These are phyloP conservation scores for Diplogelasinospora grovesii DNA, from an alignment of 495 filamentous ascomycete species.

Conservation along the genomic window DNA sequence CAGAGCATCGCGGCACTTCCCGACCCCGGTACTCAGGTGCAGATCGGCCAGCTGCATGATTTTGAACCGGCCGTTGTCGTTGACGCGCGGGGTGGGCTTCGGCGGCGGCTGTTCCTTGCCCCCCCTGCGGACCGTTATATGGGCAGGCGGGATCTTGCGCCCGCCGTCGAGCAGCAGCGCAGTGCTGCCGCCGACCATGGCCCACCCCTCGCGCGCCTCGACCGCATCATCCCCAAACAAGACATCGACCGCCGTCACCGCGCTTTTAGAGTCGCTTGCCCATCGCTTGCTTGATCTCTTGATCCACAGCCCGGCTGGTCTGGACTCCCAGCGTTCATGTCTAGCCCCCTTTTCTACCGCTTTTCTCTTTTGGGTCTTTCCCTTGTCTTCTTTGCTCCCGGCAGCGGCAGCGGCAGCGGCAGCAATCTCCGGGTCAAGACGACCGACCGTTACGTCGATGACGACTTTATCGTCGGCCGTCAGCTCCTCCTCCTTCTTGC, in stretches of 20 bases:
- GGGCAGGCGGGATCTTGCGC: slow-evolving; percentile 56
- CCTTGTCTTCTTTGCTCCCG: slow-evolving; percentile 38
- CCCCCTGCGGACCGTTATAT: slow-evolving; percentile 72
- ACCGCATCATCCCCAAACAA: slow-evolving; percentile 91
- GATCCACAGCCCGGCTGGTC: slow-evolving; percentile 79
- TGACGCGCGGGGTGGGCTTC: slow-evolving; percentile 66
- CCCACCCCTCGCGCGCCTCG: slow-evolving; percentile 79
- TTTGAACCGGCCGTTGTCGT: slow-evolving; percentile 90
- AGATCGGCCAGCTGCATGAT: slow-evolving; percentile 92
- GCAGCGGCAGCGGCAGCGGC: slow-evolving; percentile 40
- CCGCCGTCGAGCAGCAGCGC: slow-evolving; percentile 59
- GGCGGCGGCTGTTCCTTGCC: slow-evolving; percentile 46
- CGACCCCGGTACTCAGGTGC: slow-evolving; percentile 84
- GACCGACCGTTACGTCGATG: slow-evolving; percentile 73
- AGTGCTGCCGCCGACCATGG: slow-evolving; percentile 61
- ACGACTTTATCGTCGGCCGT: slow-evolving; percentile 68
- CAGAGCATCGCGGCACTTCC: slow-evolving; percentile 74
- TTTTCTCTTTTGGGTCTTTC: too few relatives aligned
- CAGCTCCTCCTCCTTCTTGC: slow-evolving; percentile 86
- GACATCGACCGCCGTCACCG: slow-evolving; percentile 81
- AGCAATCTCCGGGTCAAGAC: slow-evolving; percentile 48
- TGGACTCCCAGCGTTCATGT: slow-evolving; percentile 71
- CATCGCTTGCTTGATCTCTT: slow-evolving; percentile 69
- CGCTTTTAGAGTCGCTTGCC: slow-evolving; percentile 68
- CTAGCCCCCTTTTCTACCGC: slow-evolving; percentile 50